A percentile compares a stretch with the other conserved stretches of the same genome.
phyloP scores from a whole-genome alignment of 1,284 basidiomycete genomes.

The Puccinia brachypodii region DNA sequence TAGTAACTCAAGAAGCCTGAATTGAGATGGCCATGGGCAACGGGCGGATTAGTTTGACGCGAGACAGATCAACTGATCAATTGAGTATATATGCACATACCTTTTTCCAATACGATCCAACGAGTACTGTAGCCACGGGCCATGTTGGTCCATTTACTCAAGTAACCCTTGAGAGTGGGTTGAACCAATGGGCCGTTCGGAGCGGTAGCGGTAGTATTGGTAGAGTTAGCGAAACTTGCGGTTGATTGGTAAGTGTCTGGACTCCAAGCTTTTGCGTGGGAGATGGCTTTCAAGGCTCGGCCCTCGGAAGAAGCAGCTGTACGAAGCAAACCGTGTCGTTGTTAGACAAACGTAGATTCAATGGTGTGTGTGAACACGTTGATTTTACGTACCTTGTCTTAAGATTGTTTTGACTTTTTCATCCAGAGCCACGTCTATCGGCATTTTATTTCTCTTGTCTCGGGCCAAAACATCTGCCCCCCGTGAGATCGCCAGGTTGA shows the following conservation, averaged over 20 bases:
- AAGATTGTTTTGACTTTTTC: conserved; percentile 81
- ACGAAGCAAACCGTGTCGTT: not conserved
- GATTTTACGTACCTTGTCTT: conserved; percentile 68
- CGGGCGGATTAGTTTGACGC: not conserved
- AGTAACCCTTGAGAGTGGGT: conserved; percentile 72
- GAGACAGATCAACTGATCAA: not conserved
- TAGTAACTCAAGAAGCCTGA: conserved; percentile 62
- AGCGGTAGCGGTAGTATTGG: not conserved
- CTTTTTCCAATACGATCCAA: conserved; percentile 91
- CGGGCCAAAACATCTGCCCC: conserved; percentile 89
- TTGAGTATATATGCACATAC: conserved; percentile 62
- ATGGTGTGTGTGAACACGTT: conserved; percentile 14
- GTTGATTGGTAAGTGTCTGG: conserved; percentile 27
- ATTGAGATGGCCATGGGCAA: conserved; percentile 20
- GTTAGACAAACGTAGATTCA: not conserved
- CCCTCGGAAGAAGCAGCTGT: conserved; percentile 51
- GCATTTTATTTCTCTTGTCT: conserved; percentile 73
- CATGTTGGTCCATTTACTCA: conserved; percentile 87
- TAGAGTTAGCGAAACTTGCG: conserved; percentile 9
- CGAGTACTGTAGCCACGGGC: conserved; percentile 85
- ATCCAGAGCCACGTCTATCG: conserved; percentile 68
- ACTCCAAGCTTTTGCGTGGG: conserved; percentile 30
- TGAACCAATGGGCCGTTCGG: conserved; percentile 56
- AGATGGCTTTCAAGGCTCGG: conserved; percentile 49
- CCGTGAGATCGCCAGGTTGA: conserved; percentile 77